Evolutionary conservation across 805 yeast genomes (phyloP).

Genomic region (Metschnikowia anglica): DNA sequence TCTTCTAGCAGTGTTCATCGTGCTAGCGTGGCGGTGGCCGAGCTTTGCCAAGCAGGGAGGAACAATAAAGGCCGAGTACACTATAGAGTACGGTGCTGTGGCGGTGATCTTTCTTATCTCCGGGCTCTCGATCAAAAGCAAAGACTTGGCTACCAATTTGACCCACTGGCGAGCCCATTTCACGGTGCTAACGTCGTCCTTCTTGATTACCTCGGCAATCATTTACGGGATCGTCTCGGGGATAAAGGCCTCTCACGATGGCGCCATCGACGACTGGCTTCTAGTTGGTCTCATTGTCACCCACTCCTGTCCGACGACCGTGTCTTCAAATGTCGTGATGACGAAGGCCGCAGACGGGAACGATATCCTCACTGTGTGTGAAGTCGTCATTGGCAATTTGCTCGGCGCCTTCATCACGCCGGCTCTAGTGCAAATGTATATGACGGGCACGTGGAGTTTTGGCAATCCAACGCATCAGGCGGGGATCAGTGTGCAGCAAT

Average conservation of each 20-base stretch:
- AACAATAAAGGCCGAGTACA: slow-evolving; percentile 65
- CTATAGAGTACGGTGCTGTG: slow-evolving; percentile 83
- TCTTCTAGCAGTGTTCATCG: slow-evolving; percentile 67
- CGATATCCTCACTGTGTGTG: slow-evolving; percentile 73
- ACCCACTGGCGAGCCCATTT: slow-evolving; percentile 81
- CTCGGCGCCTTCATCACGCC: slow-evolving; percentile 89
- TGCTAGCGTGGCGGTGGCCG: slow-evolving; percentile 76
- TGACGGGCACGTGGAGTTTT: slow-evolving; percentile 59
- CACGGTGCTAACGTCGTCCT: slow-evolving; percentile 64
- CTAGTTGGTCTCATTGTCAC: slow-evolving; percentile 80
- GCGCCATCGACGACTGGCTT: slow-evolving; percentile 69
- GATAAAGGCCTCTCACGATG: slow-evolving; percentile 54
- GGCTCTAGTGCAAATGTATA: slow-evolving; percentile 72
- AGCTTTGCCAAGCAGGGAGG: slow-evolving; percentile 85
- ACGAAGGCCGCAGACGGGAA: slow-evolving; percentile 84
- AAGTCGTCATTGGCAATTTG: slow-evolving; percentile 81
- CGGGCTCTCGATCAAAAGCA: slow-evolving; percentile 75
- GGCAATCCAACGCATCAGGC: slow-evolving; percentile 71
- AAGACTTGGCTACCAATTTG: slow-evolving; percentile 58
- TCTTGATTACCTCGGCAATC: slow-evolving; percentile 66
- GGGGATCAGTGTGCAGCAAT: slow-evolving; percentile 45
- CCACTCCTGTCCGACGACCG: slow-evolving; percentile 88
- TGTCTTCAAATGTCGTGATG: slow-evolving; percentile 90
- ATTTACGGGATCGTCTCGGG: slow-evolving; percentile 74
- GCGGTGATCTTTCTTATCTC: slow-evolving; percentile 80